Evolutionary conservation across 305 asterid genomes (phyloP).

Genomic region (Ilex paraguariensis): DNA sequence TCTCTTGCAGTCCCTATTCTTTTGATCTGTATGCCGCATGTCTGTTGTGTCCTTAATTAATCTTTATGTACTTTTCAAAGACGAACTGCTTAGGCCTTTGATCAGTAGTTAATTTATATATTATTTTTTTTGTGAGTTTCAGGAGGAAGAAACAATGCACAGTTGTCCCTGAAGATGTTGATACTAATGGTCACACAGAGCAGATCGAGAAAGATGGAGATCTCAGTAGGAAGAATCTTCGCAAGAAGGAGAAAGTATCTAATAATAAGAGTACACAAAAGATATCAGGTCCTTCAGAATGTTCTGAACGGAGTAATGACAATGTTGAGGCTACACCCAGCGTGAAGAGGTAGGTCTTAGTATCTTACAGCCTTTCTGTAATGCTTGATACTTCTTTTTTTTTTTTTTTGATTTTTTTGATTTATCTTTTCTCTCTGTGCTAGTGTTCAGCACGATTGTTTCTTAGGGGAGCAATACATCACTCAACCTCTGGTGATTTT

Average conservation of each 20-base stretch:
- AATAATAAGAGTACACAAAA: slow-evolving; percentile 24
- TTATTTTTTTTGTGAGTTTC: slow-evolving; percentile 10
- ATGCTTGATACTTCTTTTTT: neutral
- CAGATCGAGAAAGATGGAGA: slow-evolving; percentile 27
- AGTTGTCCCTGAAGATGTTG: slow-evolving; percentile 31
- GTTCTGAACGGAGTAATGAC: slow-evolving; percentile 25
- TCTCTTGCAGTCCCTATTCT: neutral
- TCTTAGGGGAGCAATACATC: no score
- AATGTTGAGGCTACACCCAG: slow-evolving; percentile 16
- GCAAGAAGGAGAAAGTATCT: slow-evolving; percentile 28
- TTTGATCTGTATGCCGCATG: slow-evolving; percentile 1
- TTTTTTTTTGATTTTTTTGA: slow-evolving; percentile 2
- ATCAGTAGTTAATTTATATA: no score
- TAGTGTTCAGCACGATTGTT: neutral
- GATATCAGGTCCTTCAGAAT: slow-evolving; percentile 24
- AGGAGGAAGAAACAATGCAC: slow-evolving; percentile 66
- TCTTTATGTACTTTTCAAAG: no score
- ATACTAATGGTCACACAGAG: slow-evolving; percentile 21
- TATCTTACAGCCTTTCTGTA: neutral
- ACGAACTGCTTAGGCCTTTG: no score
- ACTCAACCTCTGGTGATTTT: no score
- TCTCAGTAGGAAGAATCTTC: slow-evolving; percentile 22
- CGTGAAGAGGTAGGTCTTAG: slow-evolving; percentile 35
- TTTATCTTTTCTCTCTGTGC: neutral
- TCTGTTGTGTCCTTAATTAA: slow-evolving; percentile 2